Percentiles rank a stretch among this genome's conserved stretches.
phyloP scores from a whole-genome alignment of 805 yeast species.

The Debaryomyces maramus region DNA sequence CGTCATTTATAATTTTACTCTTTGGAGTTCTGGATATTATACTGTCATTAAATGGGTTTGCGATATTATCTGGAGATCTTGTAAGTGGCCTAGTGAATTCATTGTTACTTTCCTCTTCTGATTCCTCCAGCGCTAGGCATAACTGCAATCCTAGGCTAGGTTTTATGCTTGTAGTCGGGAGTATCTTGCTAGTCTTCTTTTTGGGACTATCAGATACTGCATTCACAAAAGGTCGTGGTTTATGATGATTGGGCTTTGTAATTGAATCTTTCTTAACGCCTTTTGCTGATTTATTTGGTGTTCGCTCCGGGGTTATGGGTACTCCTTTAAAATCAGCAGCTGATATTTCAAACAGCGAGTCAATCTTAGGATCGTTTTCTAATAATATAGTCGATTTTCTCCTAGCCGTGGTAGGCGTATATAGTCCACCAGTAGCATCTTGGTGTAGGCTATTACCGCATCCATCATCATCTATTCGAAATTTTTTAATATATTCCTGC shows the following conservation, averaged over 20 bases:
- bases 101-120: not conserved
- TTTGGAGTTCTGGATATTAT: constrained; percentile 44
- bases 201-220: too few species aligned
- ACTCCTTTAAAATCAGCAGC: not conserved
- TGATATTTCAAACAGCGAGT: too few species aligned
- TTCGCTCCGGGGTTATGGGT: constrained; percentile 32
- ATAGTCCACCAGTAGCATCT: not conserved
- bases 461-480: not conserved
- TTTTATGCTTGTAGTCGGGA: too few species aligned
- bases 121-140: constrained; percentile 5
- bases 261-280: not conserved
- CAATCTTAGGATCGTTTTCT: not conserved
- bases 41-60: too few species aligned
- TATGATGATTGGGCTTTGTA: not conserved
- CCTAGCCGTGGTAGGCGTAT: not conserved
- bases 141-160: not conserved
- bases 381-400: not conserved
- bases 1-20: constrained; percentile 32
- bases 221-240: too few species aligned
- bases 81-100: constrained; percentile 17
- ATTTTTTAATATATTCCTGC: too few species aligned
- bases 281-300: constrained; percentile 30
- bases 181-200: too few species aligned
- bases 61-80: not conserved
- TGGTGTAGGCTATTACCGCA: not conserved